Conservation (phyloP, 2,329 filamentous ascomycete species). For the Aspergillus sp. region DNA sequence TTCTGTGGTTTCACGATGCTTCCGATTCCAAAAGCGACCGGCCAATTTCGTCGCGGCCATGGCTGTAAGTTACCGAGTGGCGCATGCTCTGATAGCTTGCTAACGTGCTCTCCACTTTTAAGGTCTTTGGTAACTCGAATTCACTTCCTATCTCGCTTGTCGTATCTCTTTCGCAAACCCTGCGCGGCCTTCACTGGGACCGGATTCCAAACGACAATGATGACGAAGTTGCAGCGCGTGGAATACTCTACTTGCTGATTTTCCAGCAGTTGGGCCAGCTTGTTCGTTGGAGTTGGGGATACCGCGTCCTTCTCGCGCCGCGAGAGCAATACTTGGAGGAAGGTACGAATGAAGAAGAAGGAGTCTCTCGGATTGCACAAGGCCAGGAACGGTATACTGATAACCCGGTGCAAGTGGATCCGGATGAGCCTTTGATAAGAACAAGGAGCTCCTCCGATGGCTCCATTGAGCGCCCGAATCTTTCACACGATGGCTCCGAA, state of each 20-base stretch:
- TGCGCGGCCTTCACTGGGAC: conserved; percentile 92
- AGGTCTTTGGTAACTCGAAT: conserved; percentile 97
- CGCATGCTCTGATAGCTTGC: neutral
- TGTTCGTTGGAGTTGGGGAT: conserved; percentile 97
- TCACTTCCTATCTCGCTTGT: conserved; percentile 96
- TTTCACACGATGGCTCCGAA: conserved; percentile 21
- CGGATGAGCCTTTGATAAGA: conserved; percentile 41
- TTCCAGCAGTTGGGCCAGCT: conserved; percentile 97
- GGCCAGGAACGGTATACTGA: conserved; percentile 48
- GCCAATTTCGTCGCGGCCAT: conserved; percentile 96
- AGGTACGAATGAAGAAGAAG: conserved; percentile 40
- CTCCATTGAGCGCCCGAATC: conserved; percentile 10
- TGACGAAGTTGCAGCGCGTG: conserved; percentile 88
- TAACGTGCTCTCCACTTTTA: conserved; percentile 1
- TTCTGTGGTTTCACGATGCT: conserved; percentile 70
- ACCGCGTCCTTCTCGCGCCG: conserved; percentile 89
- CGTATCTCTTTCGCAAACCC: conserved; percentile 87
- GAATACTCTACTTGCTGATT: conserved; percentile 92
- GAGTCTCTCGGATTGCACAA: conserved; percentile 40
- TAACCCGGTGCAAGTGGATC: conserved; percentile 42
- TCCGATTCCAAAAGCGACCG: conserved; percentile 81
- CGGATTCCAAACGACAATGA: conserved; percentile 90
- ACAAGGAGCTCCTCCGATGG: conserved; percentile 38
- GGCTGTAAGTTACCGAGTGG: conserved; percentile 61
- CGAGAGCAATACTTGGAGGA: conserved; percentile 62